Base-by-base conservation (phyloP, 495 filamentous ascomycete species). In the Podospora appendiculata region DNA sequence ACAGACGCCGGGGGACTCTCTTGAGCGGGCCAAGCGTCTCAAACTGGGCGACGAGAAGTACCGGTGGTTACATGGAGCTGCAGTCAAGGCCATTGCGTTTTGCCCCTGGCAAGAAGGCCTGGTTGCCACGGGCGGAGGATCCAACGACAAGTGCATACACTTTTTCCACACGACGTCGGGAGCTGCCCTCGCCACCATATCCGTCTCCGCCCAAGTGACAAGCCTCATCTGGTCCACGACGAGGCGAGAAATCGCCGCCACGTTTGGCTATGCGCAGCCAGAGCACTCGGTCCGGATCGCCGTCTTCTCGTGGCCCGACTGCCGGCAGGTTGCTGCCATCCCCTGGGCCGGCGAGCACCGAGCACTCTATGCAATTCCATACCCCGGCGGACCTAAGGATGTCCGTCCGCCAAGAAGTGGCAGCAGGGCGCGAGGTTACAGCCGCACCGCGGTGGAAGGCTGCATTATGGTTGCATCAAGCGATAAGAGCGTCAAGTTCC, bases 1-100 rank as follows among this genome's bases (percentile, higher is more conserved):
- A 10, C 36, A 41, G 32, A 34, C 36, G 4, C 32, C 50, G 3
- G 34, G 25, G 34, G 18, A 40, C 7, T 14, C 33, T 33, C 36
- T 8, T 36, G 14, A 35, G 45, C 42, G 11, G 2, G 54, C 68
- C 50, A 68, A 56, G 16, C 52, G 61, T 44, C 47, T 73, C 11
- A 62, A 51, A 8, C 45, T 54, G 6, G 83, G 83, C 38, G 71
- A 76, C 25, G 83, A 87, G 58, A 87, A 82, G 55, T 82, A 94
- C 62, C 78, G 77, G 35, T 89, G 93, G 77, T 38, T 70, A 8
- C 89, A 97, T 67, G 79, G 84, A 12, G 92, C 93, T 1, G 93
- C 93, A 8, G 88, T 96, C 59, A 98, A 98, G 67, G 93, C 93
- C 18, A 91, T 97, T 54, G 93, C 93, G 9, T 97, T 97, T 70